These are phyloP conservation scores for Backusella circina DNA, from an alignment of 192 early-diverging fungal species.

Conservation along the genomic window DNA sequence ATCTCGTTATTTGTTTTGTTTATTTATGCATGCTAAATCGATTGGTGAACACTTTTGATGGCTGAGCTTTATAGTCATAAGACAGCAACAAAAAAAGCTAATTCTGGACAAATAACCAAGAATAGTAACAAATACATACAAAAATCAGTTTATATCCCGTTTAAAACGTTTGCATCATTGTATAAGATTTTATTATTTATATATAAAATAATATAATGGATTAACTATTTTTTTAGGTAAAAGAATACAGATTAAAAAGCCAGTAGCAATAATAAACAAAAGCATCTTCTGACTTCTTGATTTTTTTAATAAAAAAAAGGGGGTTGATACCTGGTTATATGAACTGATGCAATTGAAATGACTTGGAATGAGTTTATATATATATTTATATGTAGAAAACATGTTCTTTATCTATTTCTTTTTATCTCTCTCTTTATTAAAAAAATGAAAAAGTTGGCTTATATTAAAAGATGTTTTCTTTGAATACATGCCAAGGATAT, in stretches of 20 bases:
- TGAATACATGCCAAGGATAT: not conserved
- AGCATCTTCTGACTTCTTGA: not conserved
- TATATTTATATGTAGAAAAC: not conserved
- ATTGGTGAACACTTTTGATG: not conserved
- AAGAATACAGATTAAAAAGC: not conserved
- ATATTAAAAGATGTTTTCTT: not conserved
- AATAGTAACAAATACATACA: not conserved
- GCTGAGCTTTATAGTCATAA: not conserved
- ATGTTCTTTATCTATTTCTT: not conserved
- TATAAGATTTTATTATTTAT: not conserved
- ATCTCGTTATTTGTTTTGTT: not conserved
- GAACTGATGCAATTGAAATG: not conserved
- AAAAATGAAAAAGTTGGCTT: not conserved
- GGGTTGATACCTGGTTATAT: not conserved
- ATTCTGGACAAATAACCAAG: not conserved
- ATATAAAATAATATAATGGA: not conserved
- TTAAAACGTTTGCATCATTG: not conserved
- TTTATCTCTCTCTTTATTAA: not conserved
- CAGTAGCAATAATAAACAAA: not conserved
- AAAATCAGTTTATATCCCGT: not conserved
- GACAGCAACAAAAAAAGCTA: not conserved
- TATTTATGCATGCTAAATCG: not conserved
- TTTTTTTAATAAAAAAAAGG: not conserved
- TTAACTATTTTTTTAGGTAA: not conserved
- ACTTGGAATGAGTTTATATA: not conserved